Base-by-base conservation (phyloP, 2,329 filamentous ascomycete species). In the Zymoseptoria tritici region DNA sequence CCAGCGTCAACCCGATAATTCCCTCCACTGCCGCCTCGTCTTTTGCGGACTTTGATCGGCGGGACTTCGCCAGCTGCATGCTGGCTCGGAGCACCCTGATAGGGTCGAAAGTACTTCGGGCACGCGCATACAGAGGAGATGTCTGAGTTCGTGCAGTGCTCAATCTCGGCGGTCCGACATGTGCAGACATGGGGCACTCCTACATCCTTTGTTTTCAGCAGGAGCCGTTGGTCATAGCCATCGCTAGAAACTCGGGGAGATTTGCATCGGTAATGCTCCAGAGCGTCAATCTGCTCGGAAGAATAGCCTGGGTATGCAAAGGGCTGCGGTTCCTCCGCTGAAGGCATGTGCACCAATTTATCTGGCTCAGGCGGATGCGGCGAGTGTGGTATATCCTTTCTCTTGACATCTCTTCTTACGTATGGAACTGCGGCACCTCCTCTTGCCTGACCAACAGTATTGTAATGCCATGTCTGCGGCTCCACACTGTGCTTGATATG, bases 291-390 rank as follows among this genome's bases (percentile, higher is more conserved):
- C 57, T 73, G 66, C 53, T 66, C 64, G 13, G 65, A 55, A n/a
- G 65, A 64, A 26, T 67, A 66, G 3, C 69, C 71, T 22, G 67
- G 70, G 55, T 70, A 69, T 6, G 57, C 54, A 52, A 69, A 73
- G 19, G 72, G 71, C 55, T 73, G 72, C 42, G 70, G 72, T 53
- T 74, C 69, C 16, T 60, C 62, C 26, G 71, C 71, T 4, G 70
- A 70, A n/a, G 71, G 72, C 72, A 73, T 74, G 52, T 68, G 64
- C 8, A 72, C 61, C 9, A 73, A 60, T 56, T 72, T 70, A 13
- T 63, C 62, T 55, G 73, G 70, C 19, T 68, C n/a, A 57, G 9
- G 13, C n/a, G 52, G 52, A 13, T 46, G 36, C 36, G 36, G 36
- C 36, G 36, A 46, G 36, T 46, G 36, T 46, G 36, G 36, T 46